phyloP scores from a whole-genome alignment of 352 stramenopile species.

The Phytophthora ramorum region DNA sequence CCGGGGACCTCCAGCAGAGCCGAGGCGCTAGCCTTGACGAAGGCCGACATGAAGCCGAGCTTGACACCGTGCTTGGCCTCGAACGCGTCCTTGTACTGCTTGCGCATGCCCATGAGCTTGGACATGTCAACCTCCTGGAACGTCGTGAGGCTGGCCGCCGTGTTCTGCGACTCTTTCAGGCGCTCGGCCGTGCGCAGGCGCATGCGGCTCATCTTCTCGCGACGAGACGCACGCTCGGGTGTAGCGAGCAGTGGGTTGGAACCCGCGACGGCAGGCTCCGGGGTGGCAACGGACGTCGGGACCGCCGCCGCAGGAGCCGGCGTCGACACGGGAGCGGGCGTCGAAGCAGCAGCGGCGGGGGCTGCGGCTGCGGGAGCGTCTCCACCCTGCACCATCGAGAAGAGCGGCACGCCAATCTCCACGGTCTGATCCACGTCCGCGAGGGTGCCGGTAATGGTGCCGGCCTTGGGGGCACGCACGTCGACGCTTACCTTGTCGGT shows the following conservation, averaged over 20 bases:
- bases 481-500: constrained; percentile 96
- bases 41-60: constrained; percentile 99
- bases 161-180: constrained; percentile 99
- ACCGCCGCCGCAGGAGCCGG: constrained; percentile 27
- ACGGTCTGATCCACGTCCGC: constrained; percentile 96
- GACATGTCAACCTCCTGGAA: constrained; percentile 99
- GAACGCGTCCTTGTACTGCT: constrained; percentile 97
- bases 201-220: constrained; percentile 99
- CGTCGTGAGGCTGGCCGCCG: constrained; percentile 97
- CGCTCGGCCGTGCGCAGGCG: constrained; percentile 96
- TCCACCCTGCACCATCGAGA: constrained; percentile 88
- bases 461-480: constrained; percentile 87
- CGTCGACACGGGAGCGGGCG: constrained; percentile 22
- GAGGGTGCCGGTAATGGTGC: constrained; percentile 91
- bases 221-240: constrained; percentile 57
- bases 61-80: constrained; percentile 98
- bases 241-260: constrained; percentile 60
- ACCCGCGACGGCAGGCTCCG: constrained; percentile 28
- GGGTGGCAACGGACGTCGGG: constrained; percentile 25
- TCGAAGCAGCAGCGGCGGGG: constrained; percentile 24
- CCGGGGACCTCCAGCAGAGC: constrained; percentile 94
- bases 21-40: constrained; percentile 96
- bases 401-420: constrained; percentile 93
- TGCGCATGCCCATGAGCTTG: constrained; percentile 94
- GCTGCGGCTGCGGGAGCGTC: constrained; percentile 21